These are phyloP conservation scores for Russula earlei DNA, from an alignment of 768 basidiomycete species.

Conservation along the genomic window DNA sequence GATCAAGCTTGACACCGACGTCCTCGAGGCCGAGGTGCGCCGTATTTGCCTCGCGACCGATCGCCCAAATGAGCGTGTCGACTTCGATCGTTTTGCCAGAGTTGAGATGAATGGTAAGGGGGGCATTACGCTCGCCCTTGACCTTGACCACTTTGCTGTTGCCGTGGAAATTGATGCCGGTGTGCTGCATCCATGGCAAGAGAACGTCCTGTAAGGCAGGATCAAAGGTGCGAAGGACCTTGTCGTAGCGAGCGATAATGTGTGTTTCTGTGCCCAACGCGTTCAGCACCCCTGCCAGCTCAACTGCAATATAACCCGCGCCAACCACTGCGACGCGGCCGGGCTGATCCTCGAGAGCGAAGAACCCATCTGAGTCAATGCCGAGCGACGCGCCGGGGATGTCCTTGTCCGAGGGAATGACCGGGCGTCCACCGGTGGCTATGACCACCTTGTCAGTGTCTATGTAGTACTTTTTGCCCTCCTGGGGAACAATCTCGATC, in stretches of 20 bases:
- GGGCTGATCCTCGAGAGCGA: conserved; percentile 83
- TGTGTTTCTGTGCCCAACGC: conserved; percentile 88
- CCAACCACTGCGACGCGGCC: conserved; percentile 91
- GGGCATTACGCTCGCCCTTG: conserved; percentile 61
- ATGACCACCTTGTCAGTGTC: conserved; percentile 71
- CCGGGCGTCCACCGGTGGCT: conserved; percentile 81
- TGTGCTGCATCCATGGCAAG: conserved; percentile 89
- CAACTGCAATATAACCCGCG: conserved; percentile 96
- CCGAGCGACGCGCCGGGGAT: conserved; percentile 89
- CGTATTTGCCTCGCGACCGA: conserved; percentile 81
- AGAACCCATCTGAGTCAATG: conserved; percentile 94
- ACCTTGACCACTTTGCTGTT: conserved; percentile 64
- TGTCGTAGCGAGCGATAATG: conserved; percentile 81
- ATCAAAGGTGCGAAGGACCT: conserved; percentile 90
- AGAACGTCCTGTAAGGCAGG: conserved; percentile 74
- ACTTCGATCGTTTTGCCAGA: conserved; percentile 72
- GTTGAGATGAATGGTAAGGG: conserved; percentile 68
- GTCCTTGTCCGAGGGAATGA: conserved; percentile 61
- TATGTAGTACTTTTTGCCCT: conserved; percentile 63
- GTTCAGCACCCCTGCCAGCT: conserved; percentile 91
- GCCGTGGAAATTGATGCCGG: conserved; percentile 85
- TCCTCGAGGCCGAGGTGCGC: conserved; percentile 68
- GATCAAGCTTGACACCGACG: conserved; percentile 62
- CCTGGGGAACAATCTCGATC: conserved; percentile 67
- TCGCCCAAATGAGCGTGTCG: conserved; percentile 88